phyloP scores from a whole-genome alignment of 345 rosid species.

The Gynandropsis gynandra region DNA sequence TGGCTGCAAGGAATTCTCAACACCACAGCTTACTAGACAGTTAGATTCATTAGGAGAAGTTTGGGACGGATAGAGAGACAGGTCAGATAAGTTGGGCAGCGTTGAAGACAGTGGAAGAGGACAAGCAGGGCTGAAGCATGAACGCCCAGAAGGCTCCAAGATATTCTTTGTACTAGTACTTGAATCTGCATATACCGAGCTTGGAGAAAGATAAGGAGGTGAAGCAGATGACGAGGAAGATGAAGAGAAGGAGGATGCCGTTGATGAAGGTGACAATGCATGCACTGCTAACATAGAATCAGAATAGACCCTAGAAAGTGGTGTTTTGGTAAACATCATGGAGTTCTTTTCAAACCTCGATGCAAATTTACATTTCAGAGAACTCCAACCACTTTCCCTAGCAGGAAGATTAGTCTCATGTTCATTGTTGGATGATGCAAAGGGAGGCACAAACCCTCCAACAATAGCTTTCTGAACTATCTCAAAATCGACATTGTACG shows the following conservation, averaged over 20 bases:
- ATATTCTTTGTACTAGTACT: constrained; percentile 49
- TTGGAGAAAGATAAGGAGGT: constrained; percentile 70
- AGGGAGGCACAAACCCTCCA: constrained; percentile 92
- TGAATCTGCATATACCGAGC: constrained; percentile 55
- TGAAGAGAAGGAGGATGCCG: no score
- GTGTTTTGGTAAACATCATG: constrained; percentile 62
- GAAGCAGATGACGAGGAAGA: constrained; percentile 64
- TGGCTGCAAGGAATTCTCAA: constrained; percentile 30
- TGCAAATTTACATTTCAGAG: constrained; percentile 76
- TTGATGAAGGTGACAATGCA: constrained; percentile 50
- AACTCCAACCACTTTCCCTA: constrained; percentile 94
- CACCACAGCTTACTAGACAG: constrained; percentile 29
- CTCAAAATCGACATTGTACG: constrained; percentile 87
- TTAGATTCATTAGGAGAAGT: constrained; percentile 33
- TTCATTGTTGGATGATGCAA: constrained; percentile 75
- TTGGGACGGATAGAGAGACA: constrained; percentile 42
- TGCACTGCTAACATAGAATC: constrained; percentile 90
- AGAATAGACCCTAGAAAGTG: constrained; percentile 78
- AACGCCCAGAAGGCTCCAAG: constrained; percentile 59
- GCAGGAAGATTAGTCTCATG: constrained; percentile 88
- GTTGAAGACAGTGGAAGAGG: constrained; percentile 48
- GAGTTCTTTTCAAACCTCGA: constrained; percentile 36
- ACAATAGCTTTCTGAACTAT: constrained; percentile 71
- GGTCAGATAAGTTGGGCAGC: constrained; percentile 56
- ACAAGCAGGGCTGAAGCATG: constrained; percentile 56